Conservation (phyloP, 305 asterid genomes). For the Ilex paraguariensis region DNA sequence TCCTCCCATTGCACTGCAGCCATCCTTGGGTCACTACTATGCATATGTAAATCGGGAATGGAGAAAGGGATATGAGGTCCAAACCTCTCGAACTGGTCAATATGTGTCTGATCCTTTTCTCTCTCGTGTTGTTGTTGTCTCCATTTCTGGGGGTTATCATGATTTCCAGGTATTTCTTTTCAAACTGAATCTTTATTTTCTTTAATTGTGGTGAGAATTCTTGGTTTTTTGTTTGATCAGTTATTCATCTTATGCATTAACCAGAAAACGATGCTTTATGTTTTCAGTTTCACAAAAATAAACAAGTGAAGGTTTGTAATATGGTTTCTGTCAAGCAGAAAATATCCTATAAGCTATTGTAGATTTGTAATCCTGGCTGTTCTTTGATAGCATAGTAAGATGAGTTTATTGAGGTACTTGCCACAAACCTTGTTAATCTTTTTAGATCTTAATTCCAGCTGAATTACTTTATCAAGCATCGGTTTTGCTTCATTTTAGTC, state of each 20-base stretch:
- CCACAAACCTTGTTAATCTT: background rate
- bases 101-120: conserved; percentile 55
- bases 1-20: conserved; percentile 89
- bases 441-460: background rate
- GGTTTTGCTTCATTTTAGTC: background rate
- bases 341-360: no score
- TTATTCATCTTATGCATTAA: background rate
- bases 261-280: no score
- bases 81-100: conserved; percentile 55
- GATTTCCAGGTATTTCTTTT: conserved; percentile 75
- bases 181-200: background rate
- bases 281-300: no score
- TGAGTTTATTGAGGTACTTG: background rate
- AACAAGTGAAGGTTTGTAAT: no score
- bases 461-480: background rate
- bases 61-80: conserved; percentile 81
- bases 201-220: background rate
- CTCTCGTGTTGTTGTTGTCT: conserved; percentile 68
- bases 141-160: conserved; percentile 92
- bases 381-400: no score
- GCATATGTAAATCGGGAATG: conserved; percentile 71
- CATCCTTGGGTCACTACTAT: conserved; percentile 89
- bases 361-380: no score
- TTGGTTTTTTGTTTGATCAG: background rate
- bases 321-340: no score